Evolutionary conservation across 2,329 filamentous ascomycete genomes (phyloP).

Genomic region (Hypomyces perniciosus): DNA sequence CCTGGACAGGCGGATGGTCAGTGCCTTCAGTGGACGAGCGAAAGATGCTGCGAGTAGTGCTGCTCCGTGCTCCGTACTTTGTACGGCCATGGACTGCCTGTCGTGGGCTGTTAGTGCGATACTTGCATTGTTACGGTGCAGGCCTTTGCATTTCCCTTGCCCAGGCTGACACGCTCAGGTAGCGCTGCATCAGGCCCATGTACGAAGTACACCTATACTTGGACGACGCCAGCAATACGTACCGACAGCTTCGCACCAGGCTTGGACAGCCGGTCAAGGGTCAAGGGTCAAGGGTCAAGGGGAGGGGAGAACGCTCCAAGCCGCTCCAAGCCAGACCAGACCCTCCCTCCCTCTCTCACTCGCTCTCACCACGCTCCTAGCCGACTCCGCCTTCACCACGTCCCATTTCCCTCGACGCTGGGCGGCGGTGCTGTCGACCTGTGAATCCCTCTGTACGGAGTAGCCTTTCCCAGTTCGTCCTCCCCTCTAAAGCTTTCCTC

Average conservation of each 20-base stretch:
- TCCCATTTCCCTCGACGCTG: neutral
- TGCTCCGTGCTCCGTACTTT: neutral
- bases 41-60: neutral
- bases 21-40: neutral
- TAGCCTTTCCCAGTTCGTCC: neutral
- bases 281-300: too few relatives aligned
- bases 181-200: too few relatives aligned
- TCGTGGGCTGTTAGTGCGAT: too few relatives aligned
- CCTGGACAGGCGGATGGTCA: slow-evolving; percentile 13
- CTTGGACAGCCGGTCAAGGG: too few relatives aligned
- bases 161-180: neutral
- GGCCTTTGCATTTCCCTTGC: neutral
- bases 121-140: too few relatives aligned
- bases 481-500: neutral
- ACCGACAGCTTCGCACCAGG: too few relatives aligned
- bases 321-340: too few relatives aligned
- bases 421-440: neutral
- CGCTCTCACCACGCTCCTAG: neutral
- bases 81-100: neutral
- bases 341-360: neutral
- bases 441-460: neutral
- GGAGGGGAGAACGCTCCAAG: too few relatives aligned
- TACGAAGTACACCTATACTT: too few relatives aligned
- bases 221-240: too few relatives aligned
- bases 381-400: neutral